Base-by-base conservation (phyloP, 306 rosid species). In the Carpinus fangiana region DNA sequence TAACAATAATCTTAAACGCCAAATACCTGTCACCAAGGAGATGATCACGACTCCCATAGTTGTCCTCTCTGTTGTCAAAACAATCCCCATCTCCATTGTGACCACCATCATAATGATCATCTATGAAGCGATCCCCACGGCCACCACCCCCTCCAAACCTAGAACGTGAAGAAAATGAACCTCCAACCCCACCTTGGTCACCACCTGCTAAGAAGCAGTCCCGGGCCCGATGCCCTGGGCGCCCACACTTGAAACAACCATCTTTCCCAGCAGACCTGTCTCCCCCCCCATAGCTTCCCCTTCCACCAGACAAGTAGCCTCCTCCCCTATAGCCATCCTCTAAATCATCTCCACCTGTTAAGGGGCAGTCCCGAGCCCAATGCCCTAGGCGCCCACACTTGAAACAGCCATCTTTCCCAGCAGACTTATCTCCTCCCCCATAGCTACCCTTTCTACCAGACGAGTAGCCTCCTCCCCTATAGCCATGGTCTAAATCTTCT, bases 181-280 rank as follows among this genome's bases (percentile, higher is more conserved):
- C 83, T 50, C 90, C 88, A 72, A 90, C 89, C 18, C 93, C 74
- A 79, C 97, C 93, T 47, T 89, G 89, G 36, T 88, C 92, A 51
- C 96, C 96, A 38, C 93, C 88, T 1, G 86, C 86, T 72, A 85
- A 87, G 71, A 98, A 92, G 73, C 98, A 96, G 75, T 96, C 98
- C 70, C 97, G 87, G 34, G 98, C 99, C 99, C 98, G 93, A 48
- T 96, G 99, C 60, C 99, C 99, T 23, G 97, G 88, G 70, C 96
- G 97, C 48, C 99, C 98, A 82, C 98, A 96, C 79, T 91, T 93
- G 83, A 93, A 96, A 88, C 98, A 91, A 68, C 93, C 98, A 87
- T 96, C 96, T 84, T 90, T 97, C 59, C 98, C 94, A 21, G 83
- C 70, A 61, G 87, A 72, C 88, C 96, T 87, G 55, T 90, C 96